Conservation (phyloP, 1,284 basidiomycete genomes). For the Puccinia coronata region DNA sequence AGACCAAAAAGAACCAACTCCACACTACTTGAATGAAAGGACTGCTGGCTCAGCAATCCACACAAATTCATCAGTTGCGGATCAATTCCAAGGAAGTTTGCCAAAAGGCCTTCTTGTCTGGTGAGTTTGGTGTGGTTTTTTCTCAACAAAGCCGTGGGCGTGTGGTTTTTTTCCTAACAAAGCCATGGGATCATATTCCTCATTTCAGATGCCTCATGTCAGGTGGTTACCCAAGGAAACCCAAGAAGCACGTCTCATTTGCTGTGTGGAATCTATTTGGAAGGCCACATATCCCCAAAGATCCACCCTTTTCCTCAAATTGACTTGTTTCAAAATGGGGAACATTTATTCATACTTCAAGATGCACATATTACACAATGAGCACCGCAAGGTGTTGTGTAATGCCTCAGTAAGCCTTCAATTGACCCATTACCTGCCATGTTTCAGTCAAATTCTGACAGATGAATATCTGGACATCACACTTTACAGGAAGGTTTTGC, state of each 20-base stretch:
- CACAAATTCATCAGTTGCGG: background rate
- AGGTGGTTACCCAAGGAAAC: too few species aligned
- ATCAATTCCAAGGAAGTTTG: background rate
- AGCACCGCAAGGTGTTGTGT: too few species aligned
- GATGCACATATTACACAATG: background rate
- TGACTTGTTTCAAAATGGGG: background rate
- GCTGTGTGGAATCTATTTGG: background rate
- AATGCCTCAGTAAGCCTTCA: too few species aligned
- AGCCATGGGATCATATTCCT: too few species aligned
- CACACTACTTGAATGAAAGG: too few species aligned
- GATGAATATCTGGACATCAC: background rate
- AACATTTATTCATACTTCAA: background rate
- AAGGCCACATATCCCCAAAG: background rate
- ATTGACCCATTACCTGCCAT: too few species aligned
- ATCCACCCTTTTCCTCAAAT: background rate
- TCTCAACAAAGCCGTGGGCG: too few species aligned
- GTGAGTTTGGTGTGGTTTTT: too few species aligned
- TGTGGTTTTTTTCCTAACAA: background rate
- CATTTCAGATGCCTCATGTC: background rate
- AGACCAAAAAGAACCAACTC: too few species aligned
- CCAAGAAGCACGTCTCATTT: background rate
- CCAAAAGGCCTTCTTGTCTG: background rate
- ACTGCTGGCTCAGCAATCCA: background rate
- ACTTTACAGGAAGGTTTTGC: background rate
- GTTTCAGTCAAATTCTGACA: too few species aligned